A percentile compares a stretch with the other conserved stretches of the same genome.
Evolutionary conservation across 768 basidiomycete genomes (phyloP).

Genomic region (Lactarius tabidus): DNA sequence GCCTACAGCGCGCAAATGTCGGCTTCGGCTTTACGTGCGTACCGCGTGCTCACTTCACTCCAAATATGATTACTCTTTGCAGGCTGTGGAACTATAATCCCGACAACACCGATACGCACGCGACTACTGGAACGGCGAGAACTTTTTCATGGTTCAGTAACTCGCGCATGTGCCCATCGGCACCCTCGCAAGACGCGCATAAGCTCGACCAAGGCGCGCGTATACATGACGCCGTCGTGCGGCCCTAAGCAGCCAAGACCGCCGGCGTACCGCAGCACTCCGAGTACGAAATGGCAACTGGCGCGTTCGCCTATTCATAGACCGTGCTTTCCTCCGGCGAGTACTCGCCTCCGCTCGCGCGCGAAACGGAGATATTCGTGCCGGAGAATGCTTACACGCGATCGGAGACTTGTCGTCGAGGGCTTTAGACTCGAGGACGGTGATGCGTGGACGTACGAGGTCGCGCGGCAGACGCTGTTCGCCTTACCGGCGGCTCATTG

Average conservation of each 20-base stretch:
- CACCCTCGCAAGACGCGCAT: conserved; percentile 57
- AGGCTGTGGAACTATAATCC: conserved; percentile 97
- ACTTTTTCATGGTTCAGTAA: conserved; percentile 93
- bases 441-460: conserved; percentile 58
- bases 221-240: conserved; percentile 71
- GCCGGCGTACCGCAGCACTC: conserved; percentile 77
- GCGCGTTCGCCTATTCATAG: conserved; percentile 66
- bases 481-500: no score
- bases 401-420: conserved; percentile 52
- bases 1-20: conserved; percentile 67
- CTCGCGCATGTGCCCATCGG: conserved; percentile 48
- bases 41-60: neutral
- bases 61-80: neutral
- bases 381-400: conserved; percentile 59
- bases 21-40: conserved; percentile 90
- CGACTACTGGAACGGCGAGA: conserved; percentile 95
- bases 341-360: conserved; percentile 30
- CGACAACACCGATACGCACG: conserved; percentile 66
- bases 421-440: conserved; percentile 50
- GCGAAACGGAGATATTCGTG: conserved; percentile 80
- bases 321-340: conserved; percentile 33
- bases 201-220: no score
- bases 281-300: conserved; percentile 75
- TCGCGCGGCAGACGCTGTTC: conserved; percentile 68
- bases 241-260: conserved; percentile 88